Evolutionary conservation across 371 early-diverging fungal species (phyloP), one percentile per base, ranked within the genome.

Genomic region (Syncephalis plumigaleata): DNA sequence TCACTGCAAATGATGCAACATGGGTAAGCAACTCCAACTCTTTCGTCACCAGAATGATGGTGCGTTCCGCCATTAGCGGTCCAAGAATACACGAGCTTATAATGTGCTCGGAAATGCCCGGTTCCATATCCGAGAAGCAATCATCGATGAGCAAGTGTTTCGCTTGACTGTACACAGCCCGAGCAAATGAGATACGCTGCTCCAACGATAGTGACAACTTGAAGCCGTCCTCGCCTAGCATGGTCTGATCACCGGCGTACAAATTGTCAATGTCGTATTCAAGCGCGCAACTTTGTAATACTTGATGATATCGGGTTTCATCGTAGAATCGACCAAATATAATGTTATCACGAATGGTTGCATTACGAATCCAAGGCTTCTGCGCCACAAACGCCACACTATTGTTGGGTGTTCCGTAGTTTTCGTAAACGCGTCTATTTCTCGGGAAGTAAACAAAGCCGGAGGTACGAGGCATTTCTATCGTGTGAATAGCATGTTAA

Each of bases 181-280:
- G 66, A 0, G 91, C 92, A 26, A 89, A 59, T 0, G 81, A 65
- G 8, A 89, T 79, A 56, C 84, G 79, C 43, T 82, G 82, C 54
- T 79, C 79, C 55, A 81, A 82, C 16, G 82, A 81, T 45, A 81
- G 82, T 9, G 75, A 74, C 11, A 84, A 60, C 1, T 79, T 78
- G 42, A 82, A 74, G 8, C 84, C 84, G 37, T 77, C 76, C 58
- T 91, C 93, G 16, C 94, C 95, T 53, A 93, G 79, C 64, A 91
- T 87, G 0, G 95, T 95, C 59, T 66, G 46, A 55, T 96, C 96
- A 24, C 91, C 93, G 43, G 79, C 78, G 22, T 75, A 71, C 8
- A 97, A 59, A 42, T 75, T 75, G 26, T 79, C 69, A 17, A 94
- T 61, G 58, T 94, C 95, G 3, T 76, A 61, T 44, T 65, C 63